Evolutionary conservation across 2,329 filamentous ascomycete genomes (phyloP), one percentile per base, ranked within the genome.

Genomic region (Penicillium oxalicum): DNA sequence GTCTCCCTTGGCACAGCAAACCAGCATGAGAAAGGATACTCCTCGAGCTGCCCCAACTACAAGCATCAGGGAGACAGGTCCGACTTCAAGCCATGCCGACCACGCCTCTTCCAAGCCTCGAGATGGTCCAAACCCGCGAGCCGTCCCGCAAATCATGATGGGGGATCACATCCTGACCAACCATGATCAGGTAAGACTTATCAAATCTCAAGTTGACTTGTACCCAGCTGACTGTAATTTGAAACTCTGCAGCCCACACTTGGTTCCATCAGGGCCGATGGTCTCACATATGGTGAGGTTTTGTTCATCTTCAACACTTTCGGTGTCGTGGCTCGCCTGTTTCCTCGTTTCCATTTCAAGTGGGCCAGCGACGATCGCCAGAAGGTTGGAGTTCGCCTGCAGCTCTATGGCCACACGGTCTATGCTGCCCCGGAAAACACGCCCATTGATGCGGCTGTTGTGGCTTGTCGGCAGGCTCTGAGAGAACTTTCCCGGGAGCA

Each of bases 231-330:
- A 44, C 18, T 43, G 11, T 4, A 37, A 18, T 11, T 18, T 27
- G 4, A 36, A 32, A 8, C 4, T 5, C 2, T 32, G 4, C 11
- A 44, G 42, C 9, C 4, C 5, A 13, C 24, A 1, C n/a, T 44
- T 1, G 33, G 33, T 9, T 35, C 42, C 3, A 5, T 44, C 4
- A 7, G n/a, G 5, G 6, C 12, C n/a, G 13, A 11, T 24, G 6
- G 24, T 2, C 13, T 45, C 9, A 25, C 28, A 3, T 7, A 32
- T 8, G 9, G 11, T 4, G 25, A 34, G 7, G 54, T 61, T 1
- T 38, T 70, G 5, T 70, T 66, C 13, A 62, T 55, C 44, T 70
- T 69, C 45, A 64, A 63, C 9, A 57, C 66, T 1, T 38, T 70
- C 5, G 48, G 54, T 1, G 48, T 61, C 5, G 57, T 64, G 41